These are phyloP conservation scores for Mortierella sp. DNA, from an alignment of 371 early-diverging fungal genomes.

Conservation along the genomic window DNA sequence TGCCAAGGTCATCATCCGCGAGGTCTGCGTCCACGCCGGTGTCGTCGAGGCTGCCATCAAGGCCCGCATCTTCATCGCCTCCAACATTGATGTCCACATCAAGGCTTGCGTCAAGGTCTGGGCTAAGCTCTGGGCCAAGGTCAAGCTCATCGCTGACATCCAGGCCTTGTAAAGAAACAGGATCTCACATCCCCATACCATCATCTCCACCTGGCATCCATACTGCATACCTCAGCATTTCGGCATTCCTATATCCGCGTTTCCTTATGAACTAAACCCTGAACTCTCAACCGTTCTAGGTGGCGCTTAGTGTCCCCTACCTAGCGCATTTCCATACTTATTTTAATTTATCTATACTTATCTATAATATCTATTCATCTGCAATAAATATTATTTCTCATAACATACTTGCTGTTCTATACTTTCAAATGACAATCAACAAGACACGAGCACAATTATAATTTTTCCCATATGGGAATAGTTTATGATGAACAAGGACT, in stretches of 20 bases:
- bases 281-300: not conserved
- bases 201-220: not conserved
- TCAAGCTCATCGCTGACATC: slow-evolving; percentile 28
- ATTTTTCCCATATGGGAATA: not conserved
- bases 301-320: not conserved
- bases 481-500: not conserved
- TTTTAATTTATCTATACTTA: not conserved
- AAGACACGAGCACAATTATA: too few relatives aligned
- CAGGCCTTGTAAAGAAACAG: slow-evolving; percentile 18
- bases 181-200: not conserved
- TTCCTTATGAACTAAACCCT: not conserved
- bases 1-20: slow-evolving; percentile 18
- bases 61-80: slow-evolving; percentile 16
- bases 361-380: not conserved
- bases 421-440: too few relatives aligned
- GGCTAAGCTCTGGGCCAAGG: slow-evolving; percentile 29
- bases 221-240: not conserved
- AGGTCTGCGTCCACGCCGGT: slow-evolving; percentile 21
- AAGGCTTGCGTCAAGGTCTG: slow-evolving; percentile 31
- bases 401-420: too few relatives aligned
- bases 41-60: slow-evolving; percentile 18
- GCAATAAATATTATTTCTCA: slow-evolving; percentile 5
- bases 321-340: not conserved
- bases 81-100: slow-evolving; percentile 24
- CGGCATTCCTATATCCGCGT: not conserved